Conservation (phyloP, 2,329 filamentous ascomycete genomes). For the Diatrype stigma region DNA sequence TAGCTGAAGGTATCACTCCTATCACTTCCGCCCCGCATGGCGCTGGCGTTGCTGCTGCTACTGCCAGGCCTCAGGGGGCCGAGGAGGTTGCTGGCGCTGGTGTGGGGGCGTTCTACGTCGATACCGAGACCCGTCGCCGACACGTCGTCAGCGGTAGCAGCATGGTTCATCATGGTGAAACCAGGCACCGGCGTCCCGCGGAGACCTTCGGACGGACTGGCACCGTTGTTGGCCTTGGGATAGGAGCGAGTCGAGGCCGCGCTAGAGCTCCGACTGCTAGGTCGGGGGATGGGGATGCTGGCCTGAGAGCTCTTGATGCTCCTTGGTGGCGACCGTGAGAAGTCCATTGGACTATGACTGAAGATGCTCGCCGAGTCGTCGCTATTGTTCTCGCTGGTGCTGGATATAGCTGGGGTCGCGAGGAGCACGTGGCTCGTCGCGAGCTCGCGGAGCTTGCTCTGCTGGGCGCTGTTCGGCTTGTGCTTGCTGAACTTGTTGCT, state of each 20-base stretch:
- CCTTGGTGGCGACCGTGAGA: conserved; percentile 54
- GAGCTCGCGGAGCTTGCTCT: conserved; percentile 74
- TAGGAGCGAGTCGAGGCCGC: conserved; percentile 41
- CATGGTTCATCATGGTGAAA: conserved; percentile 29
- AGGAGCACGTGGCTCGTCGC: conserved; percentile 71
- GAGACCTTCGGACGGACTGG: conserved; percentile 12
- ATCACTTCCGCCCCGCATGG: neutral
- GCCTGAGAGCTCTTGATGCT: conserved; percentile 48
- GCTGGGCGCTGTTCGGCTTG: conserved; percentile 74
- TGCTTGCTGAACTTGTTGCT: conserved; percentile 95
- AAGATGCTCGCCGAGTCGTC: conserved; percentile 55
- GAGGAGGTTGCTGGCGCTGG: conserved; percentile 19
- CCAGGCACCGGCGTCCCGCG: conserved; percentile 21
- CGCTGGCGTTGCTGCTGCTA: conserved; percentile 10
- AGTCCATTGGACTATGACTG: conserved; percentile 51
- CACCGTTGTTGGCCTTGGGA: conserved; percentile 11
- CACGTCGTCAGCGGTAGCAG: conserved; percentile 21
- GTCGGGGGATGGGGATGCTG: conserved; percentile 40
- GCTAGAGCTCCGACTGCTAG: conserved; percentile 51
- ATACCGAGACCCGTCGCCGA: conserved; percentile 21
- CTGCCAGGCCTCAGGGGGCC: conserved; percentile 12
- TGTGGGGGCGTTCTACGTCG: conserved; percentile 22
- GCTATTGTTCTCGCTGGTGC: conserved; percentile 44
- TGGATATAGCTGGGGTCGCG: conserved; percentile 35
- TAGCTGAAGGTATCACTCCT: neutral